Evolutionary conservation across 2,329 filamentous ascomycete species (phyloP).

Genomic region (Aphanoascus verrucosus): DNA sequence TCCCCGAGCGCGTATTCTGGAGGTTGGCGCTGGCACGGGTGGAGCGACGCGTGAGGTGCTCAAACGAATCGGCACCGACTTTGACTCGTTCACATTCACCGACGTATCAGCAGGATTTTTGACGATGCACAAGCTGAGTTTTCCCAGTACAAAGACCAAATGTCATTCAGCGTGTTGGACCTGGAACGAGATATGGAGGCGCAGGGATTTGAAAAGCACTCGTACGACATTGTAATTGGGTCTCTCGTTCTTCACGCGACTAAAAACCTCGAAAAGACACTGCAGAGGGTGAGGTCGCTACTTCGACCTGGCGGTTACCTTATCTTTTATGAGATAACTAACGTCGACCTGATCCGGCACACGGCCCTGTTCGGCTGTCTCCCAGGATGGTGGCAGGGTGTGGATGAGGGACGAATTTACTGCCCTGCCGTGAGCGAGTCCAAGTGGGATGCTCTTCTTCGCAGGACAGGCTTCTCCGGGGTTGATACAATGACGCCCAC

Average conservation of each 20-base stretch:
- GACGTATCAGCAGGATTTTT: conserved; percentile 38
- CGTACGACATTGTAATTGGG: conserved; percentile 33
- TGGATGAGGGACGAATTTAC: conserved; percentile 4
- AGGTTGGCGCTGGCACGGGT: conserved; percentile 37
- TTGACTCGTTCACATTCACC: conserved; percentile 38
- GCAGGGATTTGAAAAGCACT: conserved; percentile 18
- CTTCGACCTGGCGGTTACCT: conserved; percentile 41
- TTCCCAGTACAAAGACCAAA: conserved; percentile 23
- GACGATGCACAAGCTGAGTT: conserved; percentile 26
- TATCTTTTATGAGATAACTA: conserved; percentile 34
- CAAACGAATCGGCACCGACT: conserved; percentile 22
- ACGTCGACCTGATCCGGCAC: conserved; percentile 18
- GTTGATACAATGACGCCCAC: conserved; percentile 10
- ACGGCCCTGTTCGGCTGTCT: conserved; percentile 25
- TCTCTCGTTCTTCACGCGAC: conserved; percentile 35
- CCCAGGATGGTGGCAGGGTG: conserved; percentile 22
- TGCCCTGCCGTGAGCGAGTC: conserved; percentile 1
- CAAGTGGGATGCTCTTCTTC: conserved; percentile 11
- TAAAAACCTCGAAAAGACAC: conserved; percentile 18
- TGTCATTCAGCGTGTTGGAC: conserved; percentile 27
- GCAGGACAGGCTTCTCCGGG: conserved; percentile 13
- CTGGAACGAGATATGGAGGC: conserved; percentile 12
- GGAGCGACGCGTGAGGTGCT: conserved; percentile 33
- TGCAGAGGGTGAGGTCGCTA: conserved; percentile 28
- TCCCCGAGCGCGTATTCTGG: conserved; percentile 37